Evolutionary conservation across 2,329 filamentous ascomycete species (phyloP).

Genomic region (Diaporthe citrichinensis): DNA sequence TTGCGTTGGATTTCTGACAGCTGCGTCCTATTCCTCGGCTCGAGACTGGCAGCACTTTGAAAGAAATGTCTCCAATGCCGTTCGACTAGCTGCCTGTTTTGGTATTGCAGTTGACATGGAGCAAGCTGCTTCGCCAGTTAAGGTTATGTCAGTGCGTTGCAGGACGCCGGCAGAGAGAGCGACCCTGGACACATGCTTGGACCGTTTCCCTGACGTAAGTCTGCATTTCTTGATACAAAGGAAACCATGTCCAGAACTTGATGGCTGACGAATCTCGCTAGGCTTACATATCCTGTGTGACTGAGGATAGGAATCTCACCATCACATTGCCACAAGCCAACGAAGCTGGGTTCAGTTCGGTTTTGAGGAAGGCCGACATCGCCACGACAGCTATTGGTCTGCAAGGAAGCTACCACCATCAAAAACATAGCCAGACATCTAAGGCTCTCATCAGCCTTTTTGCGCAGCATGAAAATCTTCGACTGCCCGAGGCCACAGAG

Average conservation of each 20-base stretch:
- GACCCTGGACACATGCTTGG: conserved; percentile 21
- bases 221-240: background rate
- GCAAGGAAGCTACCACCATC: conserved; percentile 34
- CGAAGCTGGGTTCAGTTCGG: conserved; percentile 11
- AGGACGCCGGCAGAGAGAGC: conserved; percentile 31
- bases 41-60: conserved; percentile 25
- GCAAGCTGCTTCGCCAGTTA: conserved; percentile 18
- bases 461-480: conserved; percentile 20
- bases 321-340: conserved; percentile 32
- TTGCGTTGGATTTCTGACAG: conserved; percentile 40
- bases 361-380: conserved; percentile 19
- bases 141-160: conserved; percentile 33
- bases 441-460: conserved; percentile 2
- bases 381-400: conserved; percentile 35
- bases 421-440: conserved; percentile 8
- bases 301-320: conserved; percentile 34
- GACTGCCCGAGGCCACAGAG: conserved; percentile 19
- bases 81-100: conserved; percentile 39
- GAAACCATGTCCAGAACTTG: background rate
- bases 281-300: conserved; percentile 40
- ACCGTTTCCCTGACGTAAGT: conserved; percentile 34
- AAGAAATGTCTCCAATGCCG: conserved; percentile 9
- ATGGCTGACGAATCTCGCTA: conserved; percentile 2
- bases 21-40: conserved; percentile 26
- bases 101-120: conserved; percentile 35